phyloP scores from a whole-genome alignment of 2,329 filamentous ascomycete genomes.

The Monilinia polystroma region DNA sequence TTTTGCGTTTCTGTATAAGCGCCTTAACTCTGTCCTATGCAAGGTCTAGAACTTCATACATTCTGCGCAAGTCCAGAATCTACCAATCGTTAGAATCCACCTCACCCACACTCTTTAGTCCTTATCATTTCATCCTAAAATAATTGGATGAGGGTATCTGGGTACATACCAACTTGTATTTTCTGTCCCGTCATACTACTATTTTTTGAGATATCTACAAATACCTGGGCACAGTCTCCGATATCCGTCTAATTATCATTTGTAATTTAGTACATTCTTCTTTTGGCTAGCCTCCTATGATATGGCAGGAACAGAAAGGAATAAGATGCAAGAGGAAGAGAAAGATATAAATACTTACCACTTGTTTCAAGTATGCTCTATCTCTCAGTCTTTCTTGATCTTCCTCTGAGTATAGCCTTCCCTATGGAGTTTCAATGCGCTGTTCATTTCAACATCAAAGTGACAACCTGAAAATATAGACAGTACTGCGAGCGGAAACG shows the following conservation, averaged over 20 bases:
- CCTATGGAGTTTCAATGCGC: constrained; percentile 37
- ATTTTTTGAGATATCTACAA: constrained; percentile 54
- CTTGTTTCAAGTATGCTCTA: constrained; percentile 54
- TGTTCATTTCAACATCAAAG: not conserved
- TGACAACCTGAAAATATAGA: not conserved
- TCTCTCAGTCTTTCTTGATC: constrained; percentile 50
- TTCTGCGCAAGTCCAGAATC: constrained; percentile 19
- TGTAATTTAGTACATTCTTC: not conserved
- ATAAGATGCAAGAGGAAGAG: not conserved
- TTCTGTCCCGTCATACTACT: constrained; percentile 40
- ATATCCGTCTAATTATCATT: constrained; percentile 44
- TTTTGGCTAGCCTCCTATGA: not conserved
- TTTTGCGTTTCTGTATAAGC: not conserved
- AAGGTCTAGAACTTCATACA: not conserved
- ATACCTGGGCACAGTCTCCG: constrained; percentile 56
- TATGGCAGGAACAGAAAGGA: too few relatives aligned
- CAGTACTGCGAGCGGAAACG: not conserved
- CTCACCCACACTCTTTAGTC: not conserved
- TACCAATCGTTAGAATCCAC: not conserved
- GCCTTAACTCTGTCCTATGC: not conserved
- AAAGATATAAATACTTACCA: constrained; percentile 43
- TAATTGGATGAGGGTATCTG: not conserved
- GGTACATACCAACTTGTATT: constrained; percentile 38
- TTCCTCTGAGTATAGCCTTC: constrained; percentile 53
- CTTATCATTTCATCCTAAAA: not conserved